These are phyloP conservation scores for Cordyceps militaris DNA, from an alignment of 2,329 filamentous ascomycete genomes.

Conservation along the genomic window DNA sequence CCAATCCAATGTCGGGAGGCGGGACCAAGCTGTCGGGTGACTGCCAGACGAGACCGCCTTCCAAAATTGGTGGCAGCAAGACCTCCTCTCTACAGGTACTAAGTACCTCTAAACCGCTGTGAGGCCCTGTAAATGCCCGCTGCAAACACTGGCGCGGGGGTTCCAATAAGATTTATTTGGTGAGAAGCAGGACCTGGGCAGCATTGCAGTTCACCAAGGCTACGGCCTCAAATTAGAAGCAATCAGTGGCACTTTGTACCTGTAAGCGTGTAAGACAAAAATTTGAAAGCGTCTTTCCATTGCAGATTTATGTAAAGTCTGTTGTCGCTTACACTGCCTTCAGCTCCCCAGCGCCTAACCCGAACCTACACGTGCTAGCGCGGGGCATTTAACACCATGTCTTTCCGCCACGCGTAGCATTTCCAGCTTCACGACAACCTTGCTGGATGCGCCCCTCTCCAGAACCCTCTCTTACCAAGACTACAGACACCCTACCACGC, in stretches of 20 bases:
- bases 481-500: neutral
- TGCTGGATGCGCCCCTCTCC: neutral
- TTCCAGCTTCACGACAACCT: neutral
- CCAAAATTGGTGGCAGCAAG: neutral
- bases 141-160: no score
- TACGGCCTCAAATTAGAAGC: no score
- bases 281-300: no score
- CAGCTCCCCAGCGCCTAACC: neutral
- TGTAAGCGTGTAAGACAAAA: no score
- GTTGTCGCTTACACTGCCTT: neutral
- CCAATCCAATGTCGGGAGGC: neutral
- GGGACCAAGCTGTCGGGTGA: neutral
- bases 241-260: no score
- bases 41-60: slow-evolving; percentile 12
- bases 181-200: no score
- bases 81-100: no score
- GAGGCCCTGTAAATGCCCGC: no score
- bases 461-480: neutral
- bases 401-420: neutral
- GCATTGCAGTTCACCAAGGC: no score
- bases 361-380: slow-evolving; percentile 7
- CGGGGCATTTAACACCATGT: slow-evolving; percentile 12
- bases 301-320: no score
- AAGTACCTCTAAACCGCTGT: no score
- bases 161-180: no score